Conservation (phyloP, 306 rosid species). For the Lupinus albus region DNA sequence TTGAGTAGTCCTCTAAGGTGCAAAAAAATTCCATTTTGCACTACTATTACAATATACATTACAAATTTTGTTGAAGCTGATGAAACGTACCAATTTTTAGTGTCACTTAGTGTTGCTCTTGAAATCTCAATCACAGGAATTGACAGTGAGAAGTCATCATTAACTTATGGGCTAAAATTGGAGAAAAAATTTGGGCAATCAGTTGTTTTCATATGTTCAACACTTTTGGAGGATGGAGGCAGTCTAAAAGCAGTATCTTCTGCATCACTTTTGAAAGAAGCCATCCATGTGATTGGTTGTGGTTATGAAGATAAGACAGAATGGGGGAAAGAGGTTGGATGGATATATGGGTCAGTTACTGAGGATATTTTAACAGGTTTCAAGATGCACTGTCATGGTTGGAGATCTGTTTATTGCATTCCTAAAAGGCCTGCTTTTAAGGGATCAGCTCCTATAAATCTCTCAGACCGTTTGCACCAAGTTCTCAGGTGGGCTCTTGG, state of each 20-base stretch:
- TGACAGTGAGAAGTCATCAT: slow-evolving; percentile 66
- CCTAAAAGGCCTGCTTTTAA: no score
- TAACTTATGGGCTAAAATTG: slow-evolving; percentile 71
- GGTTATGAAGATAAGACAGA: slow-evolving; percentile 96
- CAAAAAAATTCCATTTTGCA: background rate
- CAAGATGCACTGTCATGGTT: no score
- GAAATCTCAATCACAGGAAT: slow-evolving; percentile 60
- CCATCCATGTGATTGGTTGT: slow-evolving; percentile 89
- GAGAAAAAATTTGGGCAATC: slow-evolving; percentile 93
- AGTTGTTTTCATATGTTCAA: slow-evolving; percentile 67
- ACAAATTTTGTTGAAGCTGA: background rate
- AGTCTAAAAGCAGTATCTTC: slow-evolving; percentile 64
- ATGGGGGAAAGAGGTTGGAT: slow-evolving; percentile 44
- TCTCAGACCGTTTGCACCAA: no score
- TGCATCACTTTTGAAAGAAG: slow-evolving; percentile 89
- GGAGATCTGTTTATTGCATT: no score
- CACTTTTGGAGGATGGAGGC: slow-evolving; percentile 82
- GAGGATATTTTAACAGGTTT: no score
- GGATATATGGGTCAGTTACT: no score
- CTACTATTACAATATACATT: background rate
- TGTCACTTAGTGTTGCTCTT: slow-evolving; percentile 21
- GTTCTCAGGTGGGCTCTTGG: no score
- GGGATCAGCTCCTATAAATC: no score
- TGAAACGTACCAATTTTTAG: background rate
- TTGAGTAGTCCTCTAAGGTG: slow-evolving; percentile 4